These are phyloP conservation scores for Calocybe indica DNA, from an alignment of 768 basidiomycete genomes.

Conservation along the genomic window DNA sequence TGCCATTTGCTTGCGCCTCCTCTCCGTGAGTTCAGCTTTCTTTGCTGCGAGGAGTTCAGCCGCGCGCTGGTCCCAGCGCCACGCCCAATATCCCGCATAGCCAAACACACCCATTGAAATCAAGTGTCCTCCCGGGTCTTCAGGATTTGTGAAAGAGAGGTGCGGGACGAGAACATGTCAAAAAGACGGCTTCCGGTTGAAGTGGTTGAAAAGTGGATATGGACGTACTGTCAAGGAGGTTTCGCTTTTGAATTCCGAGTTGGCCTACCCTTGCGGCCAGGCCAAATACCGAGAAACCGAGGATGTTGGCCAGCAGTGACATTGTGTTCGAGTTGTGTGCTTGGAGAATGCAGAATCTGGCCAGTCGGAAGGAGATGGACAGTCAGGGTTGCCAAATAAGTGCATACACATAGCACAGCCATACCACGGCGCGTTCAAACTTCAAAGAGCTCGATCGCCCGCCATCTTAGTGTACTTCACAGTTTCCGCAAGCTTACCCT, in stretches of 20 bases:
- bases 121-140: slow-evolving; percentile 70
- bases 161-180: neutral
- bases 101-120: slow-evolving; percentile 68
- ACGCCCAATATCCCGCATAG: slow-evolving; percentile 69
- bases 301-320: slow-evolving; percentile 60
- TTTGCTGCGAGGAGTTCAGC: slow-evolving; percentile 57
- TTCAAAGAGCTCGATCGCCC: neutral
- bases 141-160: neutral
- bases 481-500: slow-evolving; percentile 5
- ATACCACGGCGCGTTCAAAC: slow-evolving; percentile 9
- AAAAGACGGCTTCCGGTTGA: neutral
- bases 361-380: slow-evolving; percentile 5
- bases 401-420: slow-evolving; percentile 31
- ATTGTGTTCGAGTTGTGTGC: slow-evolving; percentile 26
- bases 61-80: slow-evolving; percentile 60
- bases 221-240: slow-evolving; percentile 73
- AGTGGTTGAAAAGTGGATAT: neutral
- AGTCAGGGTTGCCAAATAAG: slow-evolving; percentile 17
- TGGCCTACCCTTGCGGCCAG: slow-evolving; percentile 82
- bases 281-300: slow-evolving; percentile 79
- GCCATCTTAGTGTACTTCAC: slow-evolving; percentile 5
- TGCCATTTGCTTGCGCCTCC: slow-evolving; percentile 34
- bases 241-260: slow-evolving; percentile 78
- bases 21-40: slow-evolving; percentile 50
- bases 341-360: slow-evolving; percentile 5